Evolutionary conservation across 2,329 filamentous ascomycete genomes (phyloP), one percentile per base, ranked within the genome.

Genomic region (Lachnellula arida): DNA sequence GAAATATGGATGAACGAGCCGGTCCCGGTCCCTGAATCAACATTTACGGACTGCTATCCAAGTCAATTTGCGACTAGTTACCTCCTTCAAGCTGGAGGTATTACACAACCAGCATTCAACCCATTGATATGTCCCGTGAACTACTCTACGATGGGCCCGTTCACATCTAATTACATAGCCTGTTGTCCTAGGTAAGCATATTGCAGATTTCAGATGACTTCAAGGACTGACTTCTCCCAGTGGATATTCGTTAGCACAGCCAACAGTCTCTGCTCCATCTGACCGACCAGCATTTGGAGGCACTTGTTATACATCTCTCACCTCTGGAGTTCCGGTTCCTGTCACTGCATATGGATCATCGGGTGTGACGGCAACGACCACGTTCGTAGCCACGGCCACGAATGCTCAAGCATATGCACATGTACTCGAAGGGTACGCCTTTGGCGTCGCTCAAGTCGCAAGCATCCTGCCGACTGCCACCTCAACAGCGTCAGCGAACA

Each of bases 151-250:
- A 48, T 61, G 2, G 59, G 59, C 11, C 59, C 62, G 8, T 63
- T 51, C 49, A 63, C 61, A 8, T 65, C 60, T 2, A 64, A 65
- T 48, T 66, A 66, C 40, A 63, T 66, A 14, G 64, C 64, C 12
- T 66, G 64, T 53, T 66, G 64, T 56, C 64, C 64, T 7, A 63
- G 55, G 64, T 66, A 49, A 37, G 61, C 51, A 15, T 5, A 14
- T 17, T 28, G 1, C 37, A 12, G 4, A 19, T 23, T 14, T 22
- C 42, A 44, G 7, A 22, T 34, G 19, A 19, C 14, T 32, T n/a
- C 34, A 19, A 28, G 8, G 19, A 28, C 35, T 28, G 25, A 23
- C 23, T 17, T n/a, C n/a, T 35, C 34, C 52, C 32, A 63, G 60
- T 14, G 51, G 56, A 9, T 64, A 62, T 25, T 55, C 56, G 7